Base-by-base conservation (phyloP, 2,329 filamentous ascomycete species). In the Aspergillus quadricinctus region DNA sequence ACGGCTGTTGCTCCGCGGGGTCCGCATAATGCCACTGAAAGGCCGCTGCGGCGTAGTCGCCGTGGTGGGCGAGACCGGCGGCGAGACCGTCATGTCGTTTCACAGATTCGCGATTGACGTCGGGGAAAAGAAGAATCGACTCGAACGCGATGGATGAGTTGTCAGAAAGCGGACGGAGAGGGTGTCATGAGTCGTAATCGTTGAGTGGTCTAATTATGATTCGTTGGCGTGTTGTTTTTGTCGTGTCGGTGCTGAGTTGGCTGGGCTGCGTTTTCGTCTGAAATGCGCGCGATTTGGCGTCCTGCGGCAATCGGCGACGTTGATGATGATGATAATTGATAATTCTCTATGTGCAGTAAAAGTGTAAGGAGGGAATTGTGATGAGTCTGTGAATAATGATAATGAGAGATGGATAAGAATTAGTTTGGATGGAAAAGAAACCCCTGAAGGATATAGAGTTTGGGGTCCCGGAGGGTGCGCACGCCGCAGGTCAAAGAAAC, bases 1-100 rank as follows among this genome's bases (percentile, higher is more conserved):
- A 65, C 92, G 89, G 77, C 91, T 96, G 65, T 82, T 89, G 72
- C 90, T 94, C 72, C 90, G 82, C 46, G 88, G 81, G 48, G 89
- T 83, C 67, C 88, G 86, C 68, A 92, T 84, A 80, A 95, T 87
- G 71, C 85, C 87, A 78, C 90, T 95, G 81, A 90, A 80, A 53
- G 92, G 91, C 74, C 91, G 84, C 74, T 85, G 83, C 63, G 82
- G 78, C 54, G 67, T 64, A 58, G 69, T 79, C 76, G 70, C 79
- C 76, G 70, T 81, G 48, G 70, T 81, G 48, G 81, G 88, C 71
- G 88, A 91, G 59, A 78, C 81, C 71, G 88, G 88, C 75, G 87
- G 88, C 73, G 88, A 89, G 73, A 80, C 81, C 68, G 85, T 83
- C 86, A 89, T 89, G 58, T 56, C 60, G 53, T 60, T 61, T 62